phyloP scores from a whole-genome alignment of 108 stramenopile species.

The Nannochloropsis gaditana region DNA sequence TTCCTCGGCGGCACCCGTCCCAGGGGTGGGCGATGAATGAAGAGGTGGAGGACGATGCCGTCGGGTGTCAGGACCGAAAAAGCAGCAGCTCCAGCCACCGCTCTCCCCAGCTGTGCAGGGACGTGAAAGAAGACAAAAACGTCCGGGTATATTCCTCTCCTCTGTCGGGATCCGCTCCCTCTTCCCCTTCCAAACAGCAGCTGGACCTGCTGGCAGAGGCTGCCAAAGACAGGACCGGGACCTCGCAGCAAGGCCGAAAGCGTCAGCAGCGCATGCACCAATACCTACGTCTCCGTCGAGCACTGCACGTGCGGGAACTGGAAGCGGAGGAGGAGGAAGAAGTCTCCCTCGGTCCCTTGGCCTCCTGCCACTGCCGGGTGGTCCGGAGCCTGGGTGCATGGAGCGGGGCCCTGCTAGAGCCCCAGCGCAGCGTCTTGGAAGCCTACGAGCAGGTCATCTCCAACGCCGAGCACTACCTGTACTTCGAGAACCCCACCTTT shows the following conservation, averaged over 20 bases:
- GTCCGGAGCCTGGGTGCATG: slow-evolving; percentile 3
- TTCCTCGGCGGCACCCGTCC: neutral
- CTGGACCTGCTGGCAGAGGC: neutral
- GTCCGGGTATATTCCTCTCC: neutral
- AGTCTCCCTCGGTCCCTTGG: neutral
- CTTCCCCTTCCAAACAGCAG: neutral
- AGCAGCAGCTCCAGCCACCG: neutral
- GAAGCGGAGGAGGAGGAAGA: slow-evolving; percentile 2
- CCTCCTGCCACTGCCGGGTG: neutral
- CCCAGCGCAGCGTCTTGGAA: neutral
- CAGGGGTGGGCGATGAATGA: neutral
- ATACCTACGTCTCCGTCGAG: slow-evolving; percentile 2
- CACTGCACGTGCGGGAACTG: neutral
- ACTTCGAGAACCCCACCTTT: neutral
- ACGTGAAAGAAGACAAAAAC: neutral
- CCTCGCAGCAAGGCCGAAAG: neutral
- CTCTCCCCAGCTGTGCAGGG: neutral
- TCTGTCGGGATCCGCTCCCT: neutral
- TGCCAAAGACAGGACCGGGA: neutral
- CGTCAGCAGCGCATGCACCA: slow-evolving; percentile 11
- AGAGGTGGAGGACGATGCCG: neutral
- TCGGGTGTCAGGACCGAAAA: slow-evolving; percentile 15
- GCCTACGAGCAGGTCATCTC: neutral
- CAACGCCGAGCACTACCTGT: neutral
- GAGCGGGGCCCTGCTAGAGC: neutral